These are phyloP conservation scores for Nicotiana tabacum DNA, from an alignment of 257 asterid genomes.

Conservation along the genomic window DNA sequence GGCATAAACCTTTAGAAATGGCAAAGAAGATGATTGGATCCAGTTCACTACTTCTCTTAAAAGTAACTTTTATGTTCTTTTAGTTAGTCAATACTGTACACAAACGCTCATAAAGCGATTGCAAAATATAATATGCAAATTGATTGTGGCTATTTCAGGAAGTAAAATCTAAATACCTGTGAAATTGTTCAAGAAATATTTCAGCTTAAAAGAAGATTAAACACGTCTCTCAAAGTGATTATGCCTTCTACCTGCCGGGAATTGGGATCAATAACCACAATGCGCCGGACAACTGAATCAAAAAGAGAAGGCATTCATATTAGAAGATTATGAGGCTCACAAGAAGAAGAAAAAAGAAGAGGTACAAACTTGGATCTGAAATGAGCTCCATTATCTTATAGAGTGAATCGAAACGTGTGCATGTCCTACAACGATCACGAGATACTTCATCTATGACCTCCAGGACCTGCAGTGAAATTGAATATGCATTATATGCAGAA, in stretches of 20 bases:
- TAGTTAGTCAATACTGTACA: background rate
- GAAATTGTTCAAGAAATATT: background rate
- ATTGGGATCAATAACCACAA: conserved; percentile 43
- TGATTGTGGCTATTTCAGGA: background rate
- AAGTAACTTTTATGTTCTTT: background rate
- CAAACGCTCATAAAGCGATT: too few relatives aligned
- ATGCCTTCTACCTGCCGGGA: conserved; percentile 53
- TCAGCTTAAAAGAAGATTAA: conserved; percentile 32
- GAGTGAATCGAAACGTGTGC: conserved; percentile 57
- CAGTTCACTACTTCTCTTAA: background rate
- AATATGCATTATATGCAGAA: background rate
- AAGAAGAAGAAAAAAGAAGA: background rate
- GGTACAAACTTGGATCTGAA: conserved; percentile 47
- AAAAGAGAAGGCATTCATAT: background rate
- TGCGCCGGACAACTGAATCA: conserved; percentile 46
- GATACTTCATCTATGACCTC: conserved; percentile 31
- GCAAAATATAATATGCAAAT: background rate
- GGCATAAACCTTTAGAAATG: background rate
- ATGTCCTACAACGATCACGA: conserved; percentile 36
- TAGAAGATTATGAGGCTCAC: background rate
- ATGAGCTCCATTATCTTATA: conserved; percentile 59
- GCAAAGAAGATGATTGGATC: background rate
- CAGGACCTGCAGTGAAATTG: conserved; percentile 36
- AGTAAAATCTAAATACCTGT: background rate
- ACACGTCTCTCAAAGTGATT: conserved; percentile 57